Evolutionary conservation across 805 yeast genomes (phyloP), one percentile per base, ranked within the genome.

Genomic region (Cyberlindnera veronae): DNA sequence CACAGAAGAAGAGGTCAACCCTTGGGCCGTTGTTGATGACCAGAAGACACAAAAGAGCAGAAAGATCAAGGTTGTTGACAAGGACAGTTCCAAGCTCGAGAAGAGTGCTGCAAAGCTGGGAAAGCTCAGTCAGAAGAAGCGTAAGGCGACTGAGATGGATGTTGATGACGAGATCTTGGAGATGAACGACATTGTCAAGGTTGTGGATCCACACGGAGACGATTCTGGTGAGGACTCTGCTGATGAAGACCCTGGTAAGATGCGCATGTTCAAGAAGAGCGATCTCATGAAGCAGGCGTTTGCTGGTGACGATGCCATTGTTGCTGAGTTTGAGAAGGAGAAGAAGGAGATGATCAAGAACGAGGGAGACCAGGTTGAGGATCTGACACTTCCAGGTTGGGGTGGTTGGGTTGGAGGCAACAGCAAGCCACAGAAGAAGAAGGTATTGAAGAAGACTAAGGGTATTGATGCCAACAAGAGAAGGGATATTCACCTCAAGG

Each of bases 291-390:
- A 82, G 45, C 83, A 89, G 58, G 99, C 98, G 0, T 93, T 93
- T 71, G 97, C 97, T 4, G 98, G 98, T 20, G 99, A 93, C 65
- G 99, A 93, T 64, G 93, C 93, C 59, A 96, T 91, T 29, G 84
- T 87, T 13, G 67, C 69, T 6, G 72, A 89, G 50, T 93, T 93
- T 61, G 79, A 77, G 47, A 72, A 67, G 12, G 98, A 90, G 53
- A 93, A 91, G 66, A 67, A 70, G 42, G 72, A 76, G 50, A 75
- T 75, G 11, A 69, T 73, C 6, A 74, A 68, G 32, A 89, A 84
- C 34, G 97, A 91, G 61, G 97, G 79, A 42, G 97, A 91, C 62
- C 74, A 87, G 57, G 89, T 82, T 54, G 81, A 84, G 43, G 96
- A 90, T 58, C 66, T 84, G 34, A 83, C 95, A 0, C 64, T 90